A percentile compares a stretch with the other conserved stretches of the same genome.
These are phyloP conservation scores for Penicillium flavigenum DNA, from an alignment of 495 filamentous ascomycete genomes.

Conservation along the genomic window DNA sequence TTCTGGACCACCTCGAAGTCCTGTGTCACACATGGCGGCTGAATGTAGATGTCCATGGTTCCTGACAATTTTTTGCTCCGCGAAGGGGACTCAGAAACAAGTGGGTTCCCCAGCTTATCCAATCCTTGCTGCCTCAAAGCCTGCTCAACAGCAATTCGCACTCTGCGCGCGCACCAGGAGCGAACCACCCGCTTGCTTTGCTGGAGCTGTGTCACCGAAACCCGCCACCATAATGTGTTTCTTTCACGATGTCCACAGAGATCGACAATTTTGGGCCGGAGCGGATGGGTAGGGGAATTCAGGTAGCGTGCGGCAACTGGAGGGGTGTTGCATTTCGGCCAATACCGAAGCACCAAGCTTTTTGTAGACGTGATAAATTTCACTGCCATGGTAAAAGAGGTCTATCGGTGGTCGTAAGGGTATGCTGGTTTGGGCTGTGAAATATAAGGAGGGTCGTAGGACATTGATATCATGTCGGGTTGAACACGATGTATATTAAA, in stretches of 20 bases:
- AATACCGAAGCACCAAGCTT: constrained; percentile 29
- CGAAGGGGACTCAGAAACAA: constrained; percentile 7
- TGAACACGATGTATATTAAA: neutral
- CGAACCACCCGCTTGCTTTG: constrained; percentile 51
- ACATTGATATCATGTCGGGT: constrained; percentile 24
- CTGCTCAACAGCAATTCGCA: constrained; percentile 53
- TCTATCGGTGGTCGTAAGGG: neutral
- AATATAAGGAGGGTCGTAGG: constrained; percentile 3
- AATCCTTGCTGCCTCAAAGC: constrained; percentile 57
- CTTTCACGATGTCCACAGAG: constrained; percentile 34
- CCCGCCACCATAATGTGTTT: constrained; percentile 52
- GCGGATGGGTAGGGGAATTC: constrained; percentile 23
- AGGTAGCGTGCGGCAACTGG: constrained; percentile 38
- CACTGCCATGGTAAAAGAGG: constrained; percentile 10
- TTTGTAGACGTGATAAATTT: constrained; percentile 20
- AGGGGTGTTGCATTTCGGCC: constrained; percentile 21
- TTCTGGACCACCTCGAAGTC: constrained; percentile 27
- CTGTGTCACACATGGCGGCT: constrained; percentile 12
- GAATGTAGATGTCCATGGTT: constrained; percentile 30
- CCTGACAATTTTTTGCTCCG: constrained; percentile 23
- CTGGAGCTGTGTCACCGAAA: constrained; percentile 27
- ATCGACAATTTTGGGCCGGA: constrained; percentile 41
- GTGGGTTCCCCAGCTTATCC: constrained; percentile 48
- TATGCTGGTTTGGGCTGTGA: neutral
- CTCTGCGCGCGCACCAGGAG: constrained; percentile 48